Percentiles rank a stretch among this genome's conserved stretches.
Evolutionary conservation across 768 basidiomycete genomes (phyloP).

Genomic region (Tephrocybe sp.): DNA sequence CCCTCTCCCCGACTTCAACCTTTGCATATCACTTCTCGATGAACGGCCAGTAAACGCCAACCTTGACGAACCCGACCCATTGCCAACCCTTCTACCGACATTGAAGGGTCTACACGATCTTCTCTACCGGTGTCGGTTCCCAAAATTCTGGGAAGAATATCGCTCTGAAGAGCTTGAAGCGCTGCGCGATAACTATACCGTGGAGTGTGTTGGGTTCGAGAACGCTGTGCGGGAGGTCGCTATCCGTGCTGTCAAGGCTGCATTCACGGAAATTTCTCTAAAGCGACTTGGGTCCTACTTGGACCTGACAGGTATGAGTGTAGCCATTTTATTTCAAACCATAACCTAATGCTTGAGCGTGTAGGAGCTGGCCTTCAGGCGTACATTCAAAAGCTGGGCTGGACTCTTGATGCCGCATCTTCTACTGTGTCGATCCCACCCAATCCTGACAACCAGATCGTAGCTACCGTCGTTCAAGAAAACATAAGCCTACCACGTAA

Average conservation of each 20-base stretch:
- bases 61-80: constrained; percentile 81
- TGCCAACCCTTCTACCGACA: constrained; percentile 67
- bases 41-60: constrained; percentile 57
- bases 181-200: constrained; percentile 84
- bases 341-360: constrained; percentile 3
- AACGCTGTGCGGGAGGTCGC: constrained; percentile 79
- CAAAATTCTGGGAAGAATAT: constrained; percentile 81
- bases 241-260: constrained; percentile 72
- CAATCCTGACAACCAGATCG: constrained; percentile 88
- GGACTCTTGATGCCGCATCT: constrained; percentile 55
- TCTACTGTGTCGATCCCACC: constrained; percentile 69
- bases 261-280: constrained; percentile 73
- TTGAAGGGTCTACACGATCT: constrained; percentile 68
- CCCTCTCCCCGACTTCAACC: constrained; percentile 91
- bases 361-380: constrained; percentile 56
- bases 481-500: constrained; percentile 77
- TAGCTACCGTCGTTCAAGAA: constrained; percentile 83
- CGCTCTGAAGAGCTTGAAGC: constrained; percentile 65
- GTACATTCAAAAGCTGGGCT: constrained; percentile 66
- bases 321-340: too few species aligned
- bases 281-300: constrained; percentile 72
- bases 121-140: constrained; percentile 84
- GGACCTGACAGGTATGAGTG: constrained; percentile 53
- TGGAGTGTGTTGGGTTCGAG: constrained; percentile 83
- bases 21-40: constrained; percentile 90